Percentiles rank a stretch among this genome's conserved stretches.
Conservation (phyloP, 1,139 yeast genomes). For the Candida pseudocylindracea region DNA sequence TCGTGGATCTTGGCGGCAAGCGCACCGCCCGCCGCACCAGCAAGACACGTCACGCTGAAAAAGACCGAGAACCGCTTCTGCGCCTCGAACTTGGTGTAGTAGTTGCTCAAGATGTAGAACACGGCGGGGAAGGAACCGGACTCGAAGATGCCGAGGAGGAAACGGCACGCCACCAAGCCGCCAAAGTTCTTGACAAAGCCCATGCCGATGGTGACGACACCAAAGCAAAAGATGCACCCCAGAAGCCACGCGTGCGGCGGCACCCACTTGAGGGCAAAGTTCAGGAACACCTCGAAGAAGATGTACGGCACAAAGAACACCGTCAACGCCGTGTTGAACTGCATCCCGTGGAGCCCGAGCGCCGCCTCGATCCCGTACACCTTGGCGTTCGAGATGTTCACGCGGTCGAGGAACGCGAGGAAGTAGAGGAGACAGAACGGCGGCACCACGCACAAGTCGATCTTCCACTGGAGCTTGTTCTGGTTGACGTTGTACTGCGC, state of each 20-base stretch:
- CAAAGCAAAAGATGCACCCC: conserved; percentile 6
- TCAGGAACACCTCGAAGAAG: conserved; percentile 6
- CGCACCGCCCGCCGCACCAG: conserved; percentile 1
- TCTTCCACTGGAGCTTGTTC: not conserved
- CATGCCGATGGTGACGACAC: conserved; percentile 5
- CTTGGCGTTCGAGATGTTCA: conserved; percentile 8
- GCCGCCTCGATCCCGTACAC: conserved; percentile 7
- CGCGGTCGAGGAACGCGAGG: conserved; percentile 4
- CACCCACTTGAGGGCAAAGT: conserved; percentile 6
- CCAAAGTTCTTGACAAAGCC: conserved; percentile 6
- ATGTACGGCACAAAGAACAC: conserved; percentile 8
- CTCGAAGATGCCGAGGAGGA: conserved; percentile 6
- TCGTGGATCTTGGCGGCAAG: not conserved
- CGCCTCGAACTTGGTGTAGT: conserved; percentile 1
- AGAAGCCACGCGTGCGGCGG: conserved; percentile 7
- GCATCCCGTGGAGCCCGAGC: conserved; percentile 5
- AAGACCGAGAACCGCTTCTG: conserved; percentile 1
- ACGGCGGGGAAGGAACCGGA: conserved; percentile 9
- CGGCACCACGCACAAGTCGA: not conserved
- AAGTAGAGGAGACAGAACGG: not conserved
- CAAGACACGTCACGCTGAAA: not conserved
- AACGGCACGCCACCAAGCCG: conserved; percentile 6
- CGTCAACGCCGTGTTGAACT: conserved; percentile 9
- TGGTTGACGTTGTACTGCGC: not conserved
- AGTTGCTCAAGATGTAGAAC: not conserved